phyloP scores from a whole-genome alignment of 768 basidiomycete species.

The Suillus decipiens region DNA sequence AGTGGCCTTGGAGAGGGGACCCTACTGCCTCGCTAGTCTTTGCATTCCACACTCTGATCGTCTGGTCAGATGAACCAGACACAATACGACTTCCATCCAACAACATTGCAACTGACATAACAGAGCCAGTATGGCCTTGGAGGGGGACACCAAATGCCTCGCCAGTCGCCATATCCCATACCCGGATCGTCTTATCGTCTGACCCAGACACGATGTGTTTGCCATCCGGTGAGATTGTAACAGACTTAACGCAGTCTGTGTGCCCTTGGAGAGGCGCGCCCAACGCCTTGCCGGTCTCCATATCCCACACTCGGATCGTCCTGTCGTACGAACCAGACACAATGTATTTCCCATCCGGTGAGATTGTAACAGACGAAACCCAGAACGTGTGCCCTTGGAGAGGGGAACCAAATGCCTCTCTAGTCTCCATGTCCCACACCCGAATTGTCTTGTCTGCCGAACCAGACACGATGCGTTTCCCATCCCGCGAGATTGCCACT shows the following conservation, averaged over 20 bases:
- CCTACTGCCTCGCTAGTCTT: background rate
- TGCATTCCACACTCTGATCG: background rate
- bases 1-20: background rate
- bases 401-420: background rate
- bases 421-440: conserved; percentile 6
- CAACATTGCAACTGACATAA: background rate
- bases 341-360: background rate
- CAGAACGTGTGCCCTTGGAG: background rate
- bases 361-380: background rate
- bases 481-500: conserved; percentile 11
- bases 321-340: background rate
- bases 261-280: background rate
- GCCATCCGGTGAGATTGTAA: background rate
- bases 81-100: background rate
- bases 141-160: background rate
- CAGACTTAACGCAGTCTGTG: background rate
- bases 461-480: background rate
- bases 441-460: background rate
- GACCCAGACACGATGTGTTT: background rate
- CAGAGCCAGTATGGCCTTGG: background rate
- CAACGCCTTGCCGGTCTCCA: background rate
- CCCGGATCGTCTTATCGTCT: background rate
- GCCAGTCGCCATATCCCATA: background rate
- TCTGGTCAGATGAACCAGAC: conserved; percentile 12
- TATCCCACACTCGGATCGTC: background rate